Conservation (phyloP, 768 basidiomycete species). For the Mycena crocata region DNA sequence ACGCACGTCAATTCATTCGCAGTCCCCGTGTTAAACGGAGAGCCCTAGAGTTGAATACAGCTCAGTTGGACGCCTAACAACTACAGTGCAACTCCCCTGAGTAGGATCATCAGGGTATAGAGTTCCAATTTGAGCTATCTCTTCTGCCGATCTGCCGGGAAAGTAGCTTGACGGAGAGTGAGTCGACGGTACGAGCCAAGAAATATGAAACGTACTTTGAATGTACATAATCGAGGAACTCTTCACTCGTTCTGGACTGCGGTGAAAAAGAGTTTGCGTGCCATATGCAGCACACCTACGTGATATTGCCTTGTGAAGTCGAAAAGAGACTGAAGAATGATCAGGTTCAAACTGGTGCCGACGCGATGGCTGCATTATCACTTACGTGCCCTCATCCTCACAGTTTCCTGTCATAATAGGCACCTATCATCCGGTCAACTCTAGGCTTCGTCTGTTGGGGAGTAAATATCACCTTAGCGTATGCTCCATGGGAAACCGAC, state of each 20-base stretch:
- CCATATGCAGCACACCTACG: background rate
- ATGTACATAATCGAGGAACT: conserved; percentile 16
- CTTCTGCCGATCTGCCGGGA: background rate
- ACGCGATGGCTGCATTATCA: conserved; percentile 2
- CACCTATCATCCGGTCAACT: conserved; percentile 25
- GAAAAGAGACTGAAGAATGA: conserved; percentile 1
- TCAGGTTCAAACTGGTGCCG: background rate
- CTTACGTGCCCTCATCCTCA: conserved; percentile 58
- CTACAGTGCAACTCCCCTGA: background rate
- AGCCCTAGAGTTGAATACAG: conserved; percentile 2
- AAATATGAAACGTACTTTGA: conserved; percentile 3
- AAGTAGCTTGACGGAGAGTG: background rate
- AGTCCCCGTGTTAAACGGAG: conserved; percentile 25
- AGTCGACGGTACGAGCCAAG: background rate
- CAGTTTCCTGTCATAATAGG: conserved; percentile 48
- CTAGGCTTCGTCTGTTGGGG: conserved; percentile 5
- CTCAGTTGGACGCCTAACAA: background rate
- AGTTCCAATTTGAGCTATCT: background rate
- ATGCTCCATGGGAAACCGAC: conserved; percentile 47
- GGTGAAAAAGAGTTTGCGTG: background rate
- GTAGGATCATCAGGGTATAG: conserved; percentile 11
- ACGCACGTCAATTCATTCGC: conserved; percentile 19
- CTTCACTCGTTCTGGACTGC: background rate
- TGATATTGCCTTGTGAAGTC: background rate
- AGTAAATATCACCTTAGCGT: conserved; percentile 41